A percentile compares a stretch with the other conserved stretches of the same genome.
These are phyloP conservation scores for Russula ochroleuca DNA, from an alignment of 768 basidiomycete species.

Conservation along the genomic window DNA sequence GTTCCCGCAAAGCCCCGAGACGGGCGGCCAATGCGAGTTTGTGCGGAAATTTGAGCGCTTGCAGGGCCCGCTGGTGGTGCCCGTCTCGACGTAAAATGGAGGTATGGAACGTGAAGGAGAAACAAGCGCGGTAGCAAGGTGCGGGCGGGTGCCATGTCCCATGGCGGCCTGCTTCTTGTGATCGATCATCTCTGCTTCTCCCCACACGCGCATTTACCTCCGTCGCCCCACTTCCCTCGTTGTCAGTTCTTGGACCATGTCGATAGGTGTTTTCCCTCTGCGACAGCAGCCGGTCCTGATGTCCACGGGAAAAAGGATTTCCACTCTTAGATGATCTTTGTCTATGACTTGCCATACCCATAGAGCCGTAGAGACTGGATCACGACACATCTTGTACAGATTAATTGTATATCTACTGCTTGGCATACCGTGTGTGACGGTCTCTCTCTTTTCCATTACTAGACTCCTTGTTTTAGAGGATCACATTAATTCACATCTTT, in stretches of 20 bases:
- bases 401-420: not conserved
- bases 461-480: not conserved
- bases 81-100: not conserved
- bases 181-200: not conserved
- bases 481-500: not conserved
- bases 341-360: constrained; percentile 8
- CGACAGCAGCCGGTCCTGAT: constrained; percentile 8
- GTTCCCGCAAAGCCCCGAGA: constrained; percentile 75
- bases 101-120: not conserved
- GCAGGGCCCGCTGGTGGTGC: not conserved
- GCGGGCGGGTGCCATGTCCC: not conserved
- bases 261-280: constrained; percentile 4
- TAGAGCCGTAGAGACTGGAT: not conserved
- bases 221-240: not conserved
- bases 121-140: not conserved
- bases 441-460: not conserved
- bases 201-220: not conserved
- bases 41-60: constrained; percentile 50
- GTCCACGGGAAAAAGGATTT: constrained; percentile 1
- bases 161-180: not conserved
- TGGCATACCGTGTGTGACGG: not conserved
- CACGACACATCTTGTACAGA: not conserved
- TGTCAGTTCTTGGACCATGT: not conserved
- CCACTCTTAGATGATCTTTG: not conserved
- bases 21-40: constrained; percentile 73